Evolutionary conservation across 2,329 filamentous ascomycete species (phyloP).

Genomic region (Colletotrichum limetticola): DNA sequence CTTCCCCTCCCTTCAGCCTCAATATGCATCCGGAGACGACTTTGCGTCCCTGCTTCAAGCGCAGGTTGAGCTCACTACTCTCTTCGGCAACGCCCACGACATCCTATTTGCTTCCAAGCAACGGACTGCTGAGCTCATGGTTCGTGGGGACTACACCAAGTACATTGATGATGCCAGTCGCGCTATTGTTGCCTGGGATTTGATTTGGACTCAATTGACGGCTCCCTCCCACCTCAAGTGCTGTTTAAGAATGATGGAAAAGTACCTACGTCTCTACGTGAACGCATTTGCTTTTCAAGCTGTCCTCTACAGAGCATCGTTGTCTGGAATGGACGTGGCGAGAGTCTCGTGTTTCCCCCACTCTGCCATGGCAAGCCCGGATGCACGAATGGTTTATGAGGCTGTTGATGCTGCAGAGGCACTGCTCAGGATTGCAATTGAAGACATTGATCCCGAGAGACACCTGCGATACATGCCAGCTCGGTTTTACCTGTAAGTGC

Average conservation of each 20-base stretch:
- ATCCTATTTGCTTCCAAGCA: conserved; percentile 34
- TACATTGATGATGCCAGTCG: conserved; percentile 31
- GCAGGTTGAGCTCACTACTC: conserved; percentile 75
- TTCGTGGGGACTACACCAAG: conserved; percentile 30
- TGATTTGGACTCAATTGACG: conserved; percentile 38
- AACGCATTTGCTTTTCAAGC: conserved; percentile 82
- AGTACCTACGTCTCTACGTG: conserved; percentile 77
- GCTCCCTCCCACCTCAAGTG: conserved; percentile 73
- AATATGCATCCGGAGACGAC: conserved; percentile 70
- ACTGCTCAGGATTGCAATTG: conserved; percentile 68
- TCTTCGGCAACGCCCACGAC: conserved; percentile 46
- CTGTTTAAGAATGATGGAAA: conserved; percentile 75
- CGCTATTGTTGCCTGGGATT: conserved; percentile 17
- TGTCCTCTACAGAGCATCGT: conserved; percentile 62
- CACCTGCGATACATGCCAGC: conserved; percentile 72
- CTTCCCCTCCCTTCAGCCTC: conserved; percentile 73
- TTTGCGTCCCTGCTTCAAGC: conserved; percentile 77
- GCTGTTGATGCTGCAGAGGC: conserved; percentile 72
- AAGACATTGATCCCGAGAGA: conserved; percentile 65
- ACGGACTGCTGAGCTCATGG: conserved; percentile 28
- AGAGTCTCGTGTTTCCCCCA: conserved; percentile 58
- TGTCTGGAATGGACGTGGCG: conserved; percentile 45
- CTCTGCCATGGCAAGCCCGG: conserved; percentile 64
- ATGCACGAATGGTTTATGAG: conserved; percentile 74
- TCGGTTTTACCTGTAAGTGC: conserved; percentile 67